Conservation (phyloP, 2,329 filamentous ascomycete genomes). For the Aspergillus brunneoviolaceus region DNA sequence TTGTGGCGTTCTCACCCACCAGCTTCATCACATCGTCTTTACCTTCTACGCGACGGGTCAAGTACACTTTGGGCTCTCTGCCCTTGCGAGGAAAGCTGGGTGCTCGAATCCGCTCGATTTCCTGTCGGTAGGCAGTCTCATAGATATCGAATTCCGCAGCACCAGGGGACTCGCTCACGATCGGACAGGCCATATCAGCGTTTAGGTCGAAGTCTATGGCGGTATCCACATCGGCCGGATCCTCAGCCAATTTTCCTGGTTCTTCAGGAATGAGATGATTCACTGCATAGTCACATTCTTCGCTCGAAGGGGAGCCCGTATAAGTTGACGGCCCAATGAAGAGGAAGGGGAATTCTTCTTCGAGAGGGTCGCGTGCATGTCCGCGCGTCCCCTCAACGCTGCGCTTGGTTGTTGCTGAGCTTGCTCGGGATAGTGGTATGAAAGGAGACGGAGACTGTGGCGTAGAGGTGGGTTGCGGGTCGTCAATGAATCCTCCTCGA, state of each 20-base stretch:
- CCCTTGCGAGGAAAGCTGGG: conserved; percentile 38
- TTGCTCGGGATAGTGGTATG: conserved; percentile 29
- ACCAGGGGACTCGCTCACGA: conserved; percentile 81
- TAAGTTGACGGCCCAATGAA: conserved; percentile 67
- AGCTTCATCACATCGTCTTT: conserved; percentile 37
- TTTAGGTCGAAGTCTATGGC: conserved; percentile 4
- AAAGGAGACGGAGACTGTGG: conserved; percentile 32
- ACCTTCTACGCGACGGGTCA: conserved; percentile 52
- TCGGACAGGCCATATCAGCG: conserved; percentile 25
- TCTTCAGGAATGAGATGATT: conserved; percentile 20
- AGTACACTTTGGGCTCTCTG: conserved; percentile 57
- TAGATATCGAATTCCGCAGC: conserved; percentile 86
- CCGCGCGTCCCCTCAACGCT: conserved; percentile 53
- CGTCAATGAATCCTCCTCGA: conserved; percentile 17
- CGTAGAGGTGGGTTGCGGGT: conserved; percentile 18
- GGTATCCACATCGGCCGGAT: conserved; percentile 30
- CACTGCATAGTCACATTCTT: conserved; percentile 15
- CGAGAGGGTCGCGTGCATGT: conserved; percentile 63
- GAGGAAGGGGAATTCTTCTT: conserved; percentile 68
- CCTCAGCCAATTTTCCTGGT: conserved; percentile 29
- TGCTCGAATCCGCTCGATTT: conserved; percentile 70
- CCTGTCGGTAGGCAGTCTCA: conserved; percentile 79
- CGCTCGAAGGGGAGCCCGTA: conserved; percentile 28
- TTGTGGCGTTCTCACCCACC: conserved; percentile 27
- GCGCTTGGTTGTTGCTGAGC: conserved; percentile 35